These are phyloP conservation scores for Agaricus blazei DNA, from an alignment of 768 basidiomycete species.

Conservation along the genomic window DNA sequence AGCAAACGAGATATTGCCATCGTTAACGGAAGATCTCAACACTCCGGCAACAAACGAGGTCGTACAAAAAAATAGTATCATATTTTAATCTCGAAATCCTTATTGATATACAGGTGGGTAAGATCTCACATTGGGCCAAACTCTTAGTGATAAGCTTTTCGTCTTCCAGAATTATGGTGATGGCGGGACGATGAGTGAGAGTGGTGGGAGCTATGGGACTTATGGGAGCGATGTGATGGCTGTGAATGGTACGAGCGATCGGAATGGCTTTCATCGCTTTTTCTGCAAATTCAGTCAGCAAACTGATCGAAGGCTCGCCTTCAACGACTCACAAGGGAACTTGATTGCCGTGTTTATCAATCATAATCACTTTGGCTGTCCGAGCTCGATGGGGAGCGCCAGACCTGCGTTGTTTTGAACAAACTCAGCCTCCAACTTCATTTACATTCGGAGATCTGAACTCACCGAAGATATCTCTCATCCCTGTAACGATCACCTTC, in stretches of 20 bases:
- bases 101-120: not conserved
- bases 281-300: not conserved
- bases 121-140: not conserved
- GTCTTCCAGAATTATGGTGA: constrained; percentile 3
- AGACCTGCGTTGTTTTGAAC: not conserved
- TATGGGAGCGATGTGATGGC: not conserved
- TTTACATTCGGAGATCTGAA: not conserved
- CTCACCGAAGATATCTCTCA: constrained; percentile 5
- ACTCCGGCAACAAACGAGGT: constrained; percentile 15
- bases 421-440: not conserved
- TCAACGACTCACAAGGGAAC: constrained; percentile 12
- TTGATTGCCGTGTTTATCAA: constrained; percentile 16
- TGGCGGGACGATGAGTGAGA: constrained; percentile 7
- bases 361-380: constrained; percentile 14
- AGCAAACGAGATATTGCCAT: constrained; percentile 54
- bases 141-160: constrained; percentile 1
- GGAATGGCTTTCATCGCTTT: constrained; percentile 7
- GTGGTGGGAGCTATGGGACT: constrained; percentile 1
- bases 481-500: not conserved
- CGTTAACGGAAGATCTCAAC: constrained; percentile 21
- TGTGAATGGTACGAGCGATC: constrained; percentile 7
- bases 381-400: constrained; percentile 5
- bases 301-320: not conserved
- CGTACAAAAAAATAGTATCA: constrained; percentile 13
- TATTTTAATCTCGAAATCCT: not conserved